Percentiles rank a stretch among this genome's conserved stretches.
Evolutionary conservation across 495 filamentous ascomycete species (phyloP).

Genomic region (Aspergillus cavernicola): DNA sequence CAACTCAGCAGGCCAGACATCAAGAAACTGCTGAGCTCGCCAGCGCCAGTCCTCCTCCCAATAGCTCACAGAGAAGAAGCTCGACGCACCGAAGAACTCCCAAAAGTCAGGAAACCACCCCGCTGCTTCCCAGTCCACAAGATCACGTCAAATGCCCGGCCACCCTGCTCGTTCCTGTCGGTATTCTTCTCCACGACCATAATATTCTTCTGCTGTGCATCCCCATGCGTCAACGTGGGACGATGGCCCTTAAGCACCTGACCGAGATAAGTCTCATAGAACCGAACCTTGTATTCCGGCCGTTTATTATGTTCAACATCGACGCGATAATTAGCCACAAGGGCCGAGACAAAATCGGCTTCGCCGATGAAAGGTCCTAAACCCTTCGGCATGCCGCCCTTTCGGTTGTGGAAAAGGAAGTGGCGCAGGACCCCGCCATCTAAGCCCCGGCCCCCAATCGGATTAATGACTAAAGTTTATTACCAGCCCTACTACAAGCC

Average conservation of each 20-base stretch:
- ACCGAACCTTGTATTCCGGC: conserved; percentile 26
- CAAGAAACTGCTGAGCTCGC: conserved; percentile 26
- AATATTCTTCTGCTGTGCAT: conserved; percentile 30
- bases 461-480: no score
- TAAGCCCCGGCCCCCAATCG: no score
- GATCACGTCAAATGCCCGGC: conserved; percentile 24
- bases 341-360: conserved; percentile 22
- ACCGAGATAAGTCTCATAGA: conserved; percentile 21
- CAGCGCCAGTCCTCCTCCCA: conserved; percentile 28
- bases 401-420: conserved; percentile 24
- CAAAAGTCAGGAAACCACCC: conserved; percentile 29
- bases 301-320: conserved; percentile 17
- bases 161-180: conserved; percentile 19
- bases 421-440: conserved; percentile 21
- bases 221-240: conserved; percentile 28
- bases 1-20: conserved; percentile 27
- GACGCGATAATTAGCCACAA: conserved; percentile 23
- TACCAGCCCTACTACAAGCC: no score
- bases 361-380: conserved; percentile 24
- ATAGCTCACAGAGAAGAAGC: conserved; percentile 9
- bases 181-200: conserved; percentile 23
- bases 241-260: conserved; percentile 22
- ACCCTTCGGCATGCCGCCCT: conserved; percentile 13
- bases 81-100: conserved; percentile 26
- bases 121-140: conserved; percentile 25